Evolutionary conservation across 768 basidiomycete genomes (phyloP).

Genomic region (Paxillus involutus): DNA sequence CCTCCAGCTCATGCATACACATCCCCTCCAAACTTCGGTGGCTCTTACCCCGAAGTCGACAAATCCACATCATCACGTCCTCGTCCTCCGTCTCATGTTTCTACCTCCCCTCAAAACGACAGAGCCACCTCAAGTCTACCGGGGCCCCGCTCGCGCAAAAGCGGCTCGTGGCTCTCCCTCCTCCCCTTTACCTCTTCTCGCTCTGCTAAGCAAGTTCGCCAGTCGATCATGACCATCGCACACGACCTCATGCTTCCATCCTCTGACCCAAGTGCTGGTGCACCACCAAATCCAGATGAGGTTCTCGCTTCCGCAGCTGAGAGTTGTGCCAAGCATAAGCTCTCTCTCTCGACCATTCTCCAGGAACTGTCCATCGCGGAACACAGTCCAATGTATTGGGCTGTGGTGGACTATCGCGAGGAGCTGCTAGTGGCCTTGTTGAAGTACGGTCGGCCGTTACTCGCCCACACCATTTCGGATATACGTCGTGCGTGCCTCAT

Average conservation of each 20-base stretch:
- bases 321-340: slow-evolving; percentile 51
- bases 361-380: slow-evolving; percentile 23
- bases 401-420: slow-evolving; percentile 34
- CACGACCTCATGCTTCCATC: slow-evolving; percentile 45
- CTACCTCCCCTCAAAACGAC: background rate
- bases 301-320: slow-evolving; percentile 63
- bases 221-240: slow-evolving; percentile 50
- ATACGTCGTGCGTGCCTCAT: slow-evolving; percentile 64
- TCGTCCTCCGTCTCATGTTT: background rate
- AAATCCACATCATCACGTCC: background rate
- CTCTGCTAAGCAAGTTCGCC: slow-evolving; percentile 45
- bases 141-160: background rate
- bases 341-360: slow-evolving; percentile 36
- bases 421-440: slow-evolving; percentile 51
- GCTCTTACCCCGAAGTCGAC: background rate
- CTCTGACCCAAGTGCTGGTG: background rate
- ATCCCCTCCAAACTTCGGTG: background rate
- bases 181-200: slow-evolving; percentile 25
- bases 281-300: slow-evolving; percentile 19
- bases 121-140: background rate
- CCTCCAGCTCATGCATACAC: background rate
- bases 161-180: slow-evolving; percentile 26
- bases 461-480: slow-evolving; percentile 49
- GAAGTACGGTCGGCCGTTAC: slow-evolving; percentile 43
- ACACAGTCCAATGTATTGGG: slow-evolving; percentile 33